Evolutionary conservation across 139 green algal species (phyloP).

Genomic region (Chlamydomonas incerta): DNA sequence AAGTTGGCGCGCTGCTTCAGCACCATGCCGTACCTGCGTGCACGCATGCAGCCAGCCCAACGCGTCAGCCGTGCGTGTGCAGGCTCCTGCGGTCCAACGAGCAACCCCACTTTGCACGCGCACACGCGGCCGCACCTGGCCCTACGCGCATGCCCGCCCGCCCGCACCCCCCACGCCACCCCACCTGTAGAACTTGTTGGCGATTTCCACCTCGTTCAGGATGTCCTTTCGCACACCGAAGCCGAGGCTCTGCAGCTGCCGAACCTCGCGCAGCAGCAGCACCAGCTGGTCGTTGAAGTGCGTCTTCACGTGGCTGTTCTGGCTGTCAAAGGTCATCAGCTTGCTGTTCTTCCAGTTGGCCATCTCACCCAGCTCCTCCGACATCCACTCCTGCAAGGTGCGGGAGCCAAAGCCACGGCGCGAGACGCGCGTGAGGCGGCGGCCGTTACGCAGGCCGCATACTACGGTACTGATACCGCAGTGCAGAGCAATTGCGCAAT

Average conservation of each 20-base stretch:
- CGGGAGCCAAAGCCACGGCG: neutral
- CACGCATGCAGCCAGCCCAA: too few species aligned
- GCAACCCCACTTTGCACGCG: too few species aligned
- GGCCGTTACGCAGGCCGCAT: too few species aligned
- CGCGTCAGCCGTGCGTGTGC: too few species aligned
- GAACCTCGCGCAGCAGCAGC: conserved; percentile 74
- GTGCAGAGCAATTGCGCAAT: too few species aligned
- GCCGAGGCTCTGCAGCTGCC: conserved; percentile 78
- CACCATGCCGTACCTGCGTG: conserved; percentile 82
- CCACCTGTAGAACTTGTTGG: conserved; percentile 78
- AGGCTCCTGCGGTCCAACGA: neutral
- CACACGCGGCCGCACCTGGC: too few species aligned
- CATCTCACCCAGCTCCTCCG: conserved; percentile 67
- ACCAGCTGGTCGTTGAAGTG: conserved; percentile 84
- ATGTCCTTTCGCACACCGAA: conserved; percentile 69
- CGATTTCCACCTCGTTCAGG: conserved; percentile 71
- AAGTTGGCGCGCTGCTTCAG: conserved; percentile 89
- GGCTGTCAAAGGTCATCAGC: conserved; percentile 81
- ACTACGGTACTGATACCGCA: too few species aligned
- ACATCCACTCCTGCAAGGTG: conserved; percentile 51
- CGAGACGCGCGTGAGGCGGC: neutral
- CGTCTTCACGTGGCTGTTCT: conserved; percentile 76
- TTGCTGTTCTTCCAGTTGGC: conserved; percentile 72
- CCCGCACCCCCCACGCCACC: neutral
- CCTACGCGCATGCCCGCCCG: too few species aligned